A percentile compares a stretch with the other conserved stretches of the same genome.
phyloP scores from a whole-genome alignment of 768 basidiomycete genomes.

The Boletus fagicola region DNA sequence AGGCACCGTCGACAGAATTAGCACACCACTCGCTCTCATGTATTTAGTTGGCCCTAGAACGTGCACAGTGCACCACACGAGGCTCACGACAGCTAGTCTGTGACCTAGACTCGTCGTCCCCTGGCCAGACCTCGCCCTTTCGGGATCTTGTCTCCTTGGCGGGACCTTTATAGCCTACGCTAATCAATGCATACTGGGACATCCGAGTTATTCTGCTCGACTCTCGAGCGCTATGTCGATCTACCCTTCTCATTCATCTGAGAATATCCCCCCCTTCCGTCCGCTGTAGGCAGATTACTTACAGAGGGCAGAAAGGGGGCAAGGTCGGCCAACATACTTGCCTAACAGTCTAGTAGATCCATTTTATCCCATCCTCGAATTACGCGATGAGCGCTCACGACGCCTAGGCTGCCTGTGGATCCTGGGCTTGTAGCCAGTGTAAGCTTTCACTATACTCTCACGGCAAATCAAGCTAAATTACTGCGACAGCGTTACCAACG shows the following conservation, averaged over 20 bases:
- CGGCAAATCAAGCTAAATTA: neutral
- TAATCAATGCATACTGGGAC: neutral
- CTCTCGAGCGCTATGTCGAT: neutral
- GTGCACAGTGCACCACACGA: neutral
- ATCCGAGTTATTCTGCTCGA: neutral
- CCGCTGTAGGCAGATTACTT: constrained; percentile 24
- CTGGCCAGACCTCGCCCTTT: neutral
- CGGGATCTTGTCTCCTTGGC: neutral
- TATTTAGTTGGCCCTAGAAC: neutral
- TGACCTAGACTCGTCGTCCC: neutral
- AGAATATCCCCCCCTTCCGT: constrained; percentile 18
- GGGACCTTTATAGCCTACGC: neutral
- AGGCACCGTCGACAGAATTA: neutral
- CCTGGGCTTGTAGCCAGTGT: neutral
- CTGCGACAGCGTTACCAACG: neutral
- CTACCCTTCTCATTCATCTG: neutral
- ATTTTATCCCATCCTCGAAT: neutral
- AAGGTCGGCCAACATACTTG: neutral
- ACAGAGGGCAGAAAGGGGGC: constrained; percentile 24
- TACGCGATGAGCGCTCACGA: neutral
- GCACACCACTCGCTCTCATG: neutral
- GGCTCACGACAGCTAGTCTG: neutral
- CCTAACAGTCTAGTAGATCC: neutral
- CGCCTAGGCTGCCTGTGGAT: neutral
- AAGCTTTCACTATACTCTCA: neutral